phyloP scores from a whole-genome alignment of 495 filamentous ascomycete genomes.

The Lentithecium fluviatile region DNA sequence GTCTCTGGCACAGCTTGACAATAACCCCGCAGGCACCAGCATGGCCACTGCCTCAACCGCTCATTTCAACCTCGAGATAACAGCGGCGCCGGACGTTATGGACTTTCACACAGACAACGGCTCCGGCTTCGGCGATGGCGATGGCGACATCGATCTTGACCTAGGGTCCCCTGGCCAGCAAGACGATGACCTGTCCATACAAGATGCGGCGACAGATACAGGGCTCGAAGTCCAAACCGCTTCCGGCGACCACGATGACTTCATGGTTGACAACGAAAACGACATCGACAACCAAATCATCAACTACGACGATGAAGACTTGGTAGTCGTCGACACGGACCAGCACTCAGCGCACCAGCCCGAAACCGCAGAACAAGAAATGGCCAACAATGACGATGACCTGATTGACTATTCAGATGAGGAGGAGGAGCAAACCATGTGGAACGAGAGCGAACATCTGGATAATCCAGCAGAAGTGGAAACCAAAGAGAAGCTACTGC shows the following conservation, averaged over 20 bases:
- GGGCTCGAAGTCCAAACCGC: neutral
- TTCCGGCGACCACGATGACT: conserved; percentile 8
- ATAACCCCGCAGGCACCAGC: too few relatives aligned
- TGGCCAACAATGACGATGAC: conserved; percentile 1
- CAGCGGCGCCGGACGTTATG: conserved; percentile 5
- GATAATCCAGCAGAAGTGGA: neutral
- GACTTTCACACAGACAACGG: conserved; percentile 8
- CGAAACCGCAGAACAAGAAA: neutral
- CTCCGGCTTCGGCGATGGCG: neutral
- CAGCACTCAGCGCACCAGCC: neutral
- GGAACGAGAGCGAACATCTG: neutral
- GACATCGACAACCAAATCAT: conserved; percentile 13
- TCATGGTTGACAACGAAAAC: conserved; percentile 21
- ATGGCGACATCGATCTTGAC: conserved; percentile 8
- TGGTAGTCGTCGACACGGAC: neutral
- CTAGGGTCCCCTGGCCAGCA: neutral
- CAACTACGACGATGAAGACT: conserved; percentile 8
- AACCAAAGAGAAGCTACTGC: neutral
- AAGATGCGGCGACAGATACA: conserved; percentile 2
- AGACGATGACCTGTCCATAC: conserved; percentile 7
- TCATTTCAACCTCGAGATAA: neutral
- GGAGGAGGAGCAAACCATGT: conserved; percentile 7
- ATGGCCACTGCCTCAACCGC: too few relatives aligned
- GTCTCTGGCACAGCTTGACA: too few relatives aligned
- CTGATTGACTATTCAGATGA: conserved; percentile 22